phyloP scores from a whole-genome alignment of 1,284 basidiomycete genomes.

The Caloboletus inedulis region DNA sequence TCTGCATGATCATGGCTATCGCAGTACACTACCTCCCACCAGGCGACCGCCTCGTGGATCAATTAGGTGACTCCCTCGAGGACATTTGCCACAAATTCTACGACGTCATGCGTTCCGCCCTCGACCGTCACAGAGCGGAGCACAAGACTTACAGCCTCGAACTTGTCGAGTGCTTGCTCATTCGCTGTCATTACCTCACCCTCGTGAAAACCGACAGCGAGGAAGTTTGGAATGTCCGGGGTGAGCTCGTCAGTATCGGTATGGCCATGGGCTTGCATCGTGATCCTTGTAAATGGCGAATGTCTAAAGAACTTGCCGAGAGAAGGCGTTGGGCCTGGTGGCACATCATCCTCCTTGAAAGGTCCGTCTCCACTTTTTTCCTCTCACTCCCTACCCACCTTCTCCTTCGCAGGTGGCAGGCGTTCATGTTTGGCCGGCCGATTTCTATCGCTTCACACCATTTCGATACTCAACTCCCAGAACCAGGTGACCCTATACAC shows the following conservation, averaged over 20 bases:
- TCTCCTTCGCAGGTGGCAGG: constrained; percentile 61
- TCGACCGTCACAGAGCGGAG: constrained; percentile 61
- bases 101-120: constrained; percentile 60
- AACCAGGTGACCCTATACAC: constrained; percentile 54
- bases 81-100: constrained; percentile 64
- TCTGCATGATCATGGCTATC: constrained; percentile 68
- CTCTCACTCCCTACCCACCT: constrained; percentile 13
- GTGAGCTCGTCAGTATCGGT: constrained; percentile 67
- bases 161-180: constrained; percentile 67
- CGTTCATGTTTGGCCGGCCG: constrained; percentile 80
- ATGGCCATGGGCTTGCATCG: constrained; percentile 80
- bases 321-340: constrained; percentile 82
- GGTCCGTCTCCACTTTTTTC: constrained; percentile 41
- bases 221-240: constrained; percentile 71
- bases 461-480: constrained; percentile 73
- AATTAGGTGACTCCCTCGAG: constrained; percentile 46
- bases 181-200: constrained; percentile 66
- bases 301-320: constrained; percentile 65
- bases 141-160: constrained; percentile 66
- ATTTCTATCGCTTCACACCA: constrained; percentile 70
- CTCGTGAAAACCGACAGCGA: constrained; percentile 72
- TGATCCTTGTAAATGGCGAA: constrained; percentile 70
- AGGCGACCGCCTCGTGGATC: constrained; percentile 55
- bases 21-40: constrained; percentile 68
- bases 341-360: constrained; percentile 75